Base-by-base conservation (phyloP, 805 yeast genomes). In the Suhomyces sp. region DNA sequence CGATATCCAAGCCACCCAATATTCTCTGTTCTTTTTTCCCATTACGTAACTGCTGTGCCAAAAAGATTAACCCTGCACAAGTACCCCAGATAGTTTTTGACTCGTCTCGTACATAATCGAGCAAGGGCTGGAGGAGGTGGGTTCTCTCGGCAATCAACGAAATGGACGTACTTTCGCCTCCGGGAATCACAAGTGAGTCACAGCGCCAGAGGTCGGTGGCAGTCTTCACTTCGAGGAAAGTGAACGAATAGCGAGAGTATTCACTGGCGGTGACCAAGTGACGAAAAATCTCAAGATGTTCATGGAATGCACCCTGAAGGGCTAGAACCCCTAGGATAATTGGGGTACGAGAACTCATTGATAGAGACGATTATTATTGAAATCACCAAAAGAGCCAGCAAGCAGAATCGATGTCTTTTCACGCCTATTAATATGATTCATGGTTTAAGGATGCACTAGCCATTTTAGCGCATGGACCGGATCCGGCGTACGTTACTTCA, bases 11-110 rank as follows among this genome's bases (percentile, higher is more conserved):
- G 1, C 83, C 85, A 1, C 87, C 84, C 26, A 85, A 60, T 3
- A 79, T 54, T 38, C 72, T 61, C 43, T 83, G 83, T 15, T 74
- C 70, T 1, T 65, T 68, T 31, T 70, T 69, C 14, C 78, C 81
- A 48, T 76, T 72, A 11, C 68, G 60, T 23, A 81, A 63, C 30
- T 69, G 65, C 36, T 71, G 65, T 6, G 88, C 72, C 16, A 85
- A 62, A 44, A 83, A 69, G 33, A 85, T 84, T 46, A 85, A 62
- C 2, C 95, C 95, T 3, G 95, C 95, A 58, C 95, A 85, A 1
- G 95, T 85, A 0, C 95, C 95, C 95, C 95, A 85, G 9, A 78
- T 72, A 1, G 85, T 79, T 41, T 72, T 74, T 9, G 40, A 31
- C 14, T 62, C 60, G 6, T 70, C 60, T 31, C 70, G 65, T 16